These are phyloP conservation scores for Apiotrichum gracile DNA, from an alignment of 1,284 basidiomycete genomes.

Conservation along the genomic window DNA sequence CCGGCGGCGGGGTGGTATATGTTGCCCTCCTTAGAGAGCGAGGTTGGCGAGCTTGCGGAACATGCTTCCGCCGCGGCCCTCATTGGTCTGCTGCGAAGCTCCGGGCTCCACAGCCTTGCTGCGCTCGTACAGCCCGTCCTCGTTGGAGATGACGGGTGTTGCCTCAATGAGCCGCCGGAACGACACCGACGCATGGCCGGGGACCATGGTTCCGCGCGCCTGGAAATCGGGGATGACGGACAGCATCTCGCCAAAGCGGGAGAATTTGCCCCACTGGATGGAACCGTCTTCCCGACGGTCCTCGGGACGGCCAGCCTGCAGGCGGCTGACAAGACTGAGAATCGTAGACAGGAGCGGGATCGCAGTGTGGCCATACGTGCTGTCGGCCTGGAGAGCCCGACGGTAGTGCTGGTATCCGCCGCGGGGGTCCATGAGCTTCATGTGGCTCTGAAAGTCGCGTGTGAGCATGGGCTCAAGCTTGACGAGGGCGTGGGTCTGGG, in stretches of 20 bases:
- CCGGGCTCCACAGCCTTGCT: constrained; percentile 24
- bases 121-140: constrained; percentile 35
- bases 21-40: background rate
- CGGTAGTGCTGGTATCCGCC: constrained; percentile 40
- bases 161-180: constrained; percentile 34
- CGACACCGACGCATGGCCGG: constrained; percentile 15
- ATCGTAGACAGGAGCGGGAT: constrained; percentile 43
- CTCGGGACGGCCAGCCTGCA: constrained; percentile 33
- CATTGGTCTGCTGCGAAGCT: background rate
- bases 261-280: constrained; percentile 42
- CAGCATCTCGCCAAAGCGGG: constrained; percentile 35
- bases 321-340: constrained; percentile 27
- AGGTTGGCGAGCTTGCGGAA: constrained; percentile 18
- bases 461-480: constrained; percentile 18
- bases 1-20: background rate
- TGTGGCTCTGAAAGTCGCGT: constrained; percentile 36
- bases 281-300: constrained; percentile 34
- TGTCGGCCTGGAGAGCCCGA: constrained; percentile 35
- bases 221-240: constrained; percentile 37
- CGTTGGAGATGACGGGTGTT: constrained; percentile 31
- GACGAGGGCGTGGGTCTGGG: constrained; percentile 33
- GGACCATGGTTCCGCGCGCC: constrained; percentile 21
- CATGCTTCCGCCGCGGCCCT: constrained; percentile 7
- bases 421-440: constrained; percentile 42
- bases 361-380: constrained; percentile 31